Conservation (phyloP, 2,329 filamentous ascomycete genomes). For the Aspergillus hortae region DNA sequence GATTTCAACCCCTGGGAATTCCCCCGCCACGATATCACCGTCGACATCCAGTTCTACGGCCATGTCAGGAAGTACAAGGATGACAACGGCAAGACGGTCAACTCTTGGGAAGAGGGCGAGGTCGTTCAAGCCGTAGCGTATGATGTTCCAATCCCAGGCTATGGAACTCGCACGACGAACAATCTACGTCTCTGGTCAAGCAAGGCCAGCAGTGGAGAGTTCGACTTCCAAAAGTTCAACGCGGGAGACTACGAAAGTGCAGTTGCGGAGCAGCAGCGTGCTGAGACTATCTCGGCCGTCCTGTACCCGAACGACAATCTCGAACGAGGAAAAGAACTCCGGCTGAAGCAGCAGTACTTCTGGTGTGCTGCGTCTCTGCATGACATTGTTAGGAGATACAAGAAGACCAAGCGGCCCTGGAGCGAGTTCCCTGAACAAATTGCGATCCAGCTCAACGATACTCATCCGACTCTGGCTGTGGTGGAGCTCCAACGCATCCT, state of each 20-base stretch:
- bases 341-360: conserved; percentile 99
- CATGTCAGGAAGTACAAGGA: conserved; percentile 71
- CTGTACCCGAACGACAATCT: conserved; percentile 97
- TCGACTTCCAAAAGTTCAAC: conserved; percentile 99
- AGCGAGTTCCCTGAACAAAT: conserved; percentile 89
- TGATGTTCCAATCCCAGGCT: conserved; percentile 89
- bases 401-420: conserved; percentile 92
- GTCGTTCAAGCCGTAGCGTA: conserved; percentile 89
- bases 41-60: conserved; percentile 97
- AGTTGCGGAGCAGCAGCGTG: conserved; percentile 94
- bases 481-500: conserved; percentile 94
- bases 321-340: conserved; percentile 92
- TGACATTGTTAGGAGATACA: conserved; percentile 96
- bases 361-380: conserved; percentile 97
- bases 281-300: conserved; percentile 98
- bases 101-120: conserved; percentile 89
- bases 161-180: conserved; percentile 85
- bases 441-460: conserved; percentile 97
- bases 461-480: conserved; percentile 92
- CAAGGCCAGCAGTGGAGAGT: conserved; percentile 94
- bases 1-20: conserved; percentile 99
- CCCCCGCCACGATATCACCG: conserved; percentile 87
- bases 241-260: conserved; percentile 96
- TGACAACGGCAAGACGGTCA: conserved; percentile 68
- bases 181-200: conserved; percentile 97